Evolutionary conservation across 148 eudicot genomes (phyloP).

Genomic region (Cornus suecica): DNA sequence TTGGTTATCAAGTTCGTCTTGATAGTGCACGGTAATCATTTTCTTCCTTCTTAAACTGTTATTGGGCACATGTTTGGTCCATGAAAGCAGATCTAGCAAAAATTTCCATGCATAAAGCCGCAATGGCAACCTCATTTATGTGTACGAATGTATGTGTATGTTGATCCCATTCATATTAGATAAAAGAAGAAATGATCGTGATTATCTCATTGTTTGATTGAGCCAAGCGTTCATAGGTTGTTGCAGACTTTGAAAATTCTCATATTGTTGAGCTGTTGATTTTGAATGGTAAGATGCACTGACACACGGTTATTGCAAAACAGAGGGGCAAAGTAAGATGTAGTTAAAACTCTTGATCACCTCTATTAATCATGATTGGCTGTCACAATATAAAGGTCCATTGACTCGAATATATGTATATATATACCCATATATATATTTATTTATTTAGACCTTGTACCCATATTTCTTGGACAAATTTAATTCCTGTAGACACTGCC

Average conservation of each 20-base stretch:
- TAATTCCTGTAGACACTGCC: no score
- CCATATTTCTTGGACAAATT: no score
- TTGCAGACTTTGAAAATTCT: not conserved
- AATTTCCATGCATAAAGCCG: not conserved
- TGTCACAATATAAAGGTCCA: not conserved
- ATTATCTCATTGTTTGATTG: not conserved
- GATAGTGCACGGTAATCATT: conserved; percentile 84
- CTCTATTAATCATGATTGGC: not conserved
- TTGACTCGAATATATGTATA: no score
- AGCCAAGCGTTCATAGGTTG: not conserved
- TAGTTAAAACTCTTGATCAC: not conserved
- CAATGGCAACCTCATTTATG: not conserved
- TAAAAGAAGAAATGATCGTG: no score
- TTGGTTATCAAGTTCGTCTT: conserved; percentile 98
- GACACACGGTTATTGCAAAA: no score
- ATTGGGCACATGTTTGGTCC: not conserved
- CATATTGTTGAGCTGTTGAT: not conserved
- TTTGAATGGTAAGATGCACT: not conserved
- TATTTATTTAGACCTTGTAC: no score
- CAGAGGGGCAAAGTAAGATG: not conserved
- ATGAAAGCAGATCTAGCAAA: not conserved
- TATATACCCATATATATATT: no score
- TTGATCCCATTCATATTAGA: no score
- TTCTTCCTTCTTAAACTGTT: conserved; percentile 5
- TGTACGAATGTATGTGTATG: no score